These are phyloP conservation scores for Xerocomus amazonicus DNA, from an alignment of 1,284 basidiomycete species.

Conservation along the genomic window DNA sequence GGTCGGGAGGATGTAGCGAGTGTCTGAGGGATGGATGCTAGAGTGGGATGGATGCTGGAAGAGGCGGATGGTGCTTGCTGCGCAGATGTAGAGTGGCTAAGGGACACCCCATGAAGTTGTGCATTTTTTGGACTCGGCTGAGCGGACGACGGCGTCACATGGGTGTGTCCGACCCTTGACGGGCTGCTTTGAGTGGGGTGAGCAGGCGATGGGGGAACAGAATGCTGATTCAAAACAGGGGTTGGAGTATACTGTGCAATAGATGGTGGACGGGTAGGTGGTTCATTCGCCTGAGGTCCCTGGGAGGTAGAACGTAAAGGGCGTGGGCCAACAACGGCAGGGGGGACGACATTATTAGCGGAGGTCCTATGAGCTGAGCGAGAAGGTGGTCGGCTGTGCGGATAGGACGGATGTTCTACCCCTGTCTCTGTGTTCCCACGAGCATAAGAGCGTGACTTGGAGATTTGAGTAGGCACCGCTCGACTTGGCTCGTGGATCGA, in stretches of 20 bases:
- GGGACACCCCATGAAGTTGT: constrained; percentile 19
- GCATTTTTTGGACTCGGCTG: constrained; percentile 27
- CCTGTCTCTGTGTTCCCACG: constrained; percentile 29
- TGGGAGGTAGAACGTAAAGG: constrained; percentile 31
- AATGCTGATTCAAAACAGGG: constrained; percentile 16
- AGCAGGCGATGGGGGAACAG: constrained; percentile 21
- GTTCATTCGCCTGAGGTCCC: constrained; percentile 26
- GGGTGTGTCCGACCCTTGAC: constrained; percentile 12
- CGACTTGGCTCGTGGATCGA: constrained; percentile 29
- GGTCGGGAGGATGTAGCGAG: constrained; percentile 27
- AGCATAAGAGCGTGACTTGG: constrained; percentile 20
- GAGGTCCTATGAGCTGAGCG: constrained; percentile 27
- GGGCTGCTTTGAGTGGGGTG: constrained; percentile 14
- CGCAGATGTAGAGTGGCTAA: constrained; percentile 5
- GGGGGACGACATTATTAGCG: constrained; percentile 17
- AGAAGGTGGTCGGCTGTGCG: constrained; percentile 29
- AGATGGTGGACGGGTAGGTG: constrained; percentile 28
- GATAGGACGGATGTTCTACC: constrained; percentile 16
- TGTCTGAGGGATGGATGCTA: constrained; percentile 16
- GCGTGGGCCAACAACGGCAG: constrained; percentile 29
- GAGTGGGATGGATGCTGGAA: constrained; percentile 22
- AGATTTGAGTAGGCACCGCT: constrained; percentile 16
- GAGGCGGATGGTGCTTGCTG: constrained; percentile 22
- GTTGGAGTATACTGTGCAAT: constrained; percentile 13
- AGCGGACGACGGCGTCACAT: constrained; percentile 12